Percentiles rank a stretch among this genome's conserved stretches.
Evolutionary conservation across 1,284 basidiomycete species (phyloP).

Genomic region (Chiua sp.): DNA sequence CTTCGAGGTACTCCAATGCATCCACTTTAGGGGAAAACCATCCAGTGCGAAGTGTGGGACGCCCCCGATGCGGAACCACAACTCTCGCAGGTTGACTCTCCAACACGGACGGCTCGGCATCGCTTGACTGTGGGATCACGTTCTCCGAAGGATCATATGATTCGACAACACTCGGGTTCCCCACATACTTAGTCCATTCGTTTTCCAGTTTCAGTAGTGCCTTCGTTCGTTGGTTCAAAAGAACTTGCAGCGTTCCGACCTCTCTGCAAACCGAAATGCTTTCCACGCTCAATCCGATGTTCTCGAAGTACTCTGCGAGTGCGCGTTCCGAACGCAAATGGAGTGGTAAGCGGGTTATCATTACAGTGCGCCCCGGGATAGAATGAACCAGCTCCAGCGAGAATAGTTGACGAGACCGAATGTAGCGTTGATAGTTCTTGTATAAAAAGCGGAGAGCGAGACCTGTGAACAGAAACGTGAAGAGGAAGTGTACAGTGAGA

Average conservation of each 20-base stretch:
- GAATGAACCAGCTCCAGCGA: constrained; percentile 94
- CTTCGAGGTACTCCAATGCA: constrained; percentile 84
- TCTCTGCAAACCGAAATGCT: constrained; percentile 91
- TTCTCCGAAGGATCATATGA: constrained; percentile 72
- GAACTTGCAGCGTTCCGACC: constrained; percentile 71
- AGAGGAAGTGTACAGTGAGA: constrained; percentile 86
- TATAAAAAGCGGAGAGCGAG: constrained; percentile 88
- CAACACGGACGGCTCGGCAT: constrained; percentile 55
- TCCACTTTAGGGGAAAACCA: constrained; percentile 81
- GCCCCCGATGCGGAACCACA: constrained; percentile 73
- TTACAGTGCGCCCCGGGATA: constrained; percentile 91
- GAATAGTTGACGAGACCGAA: constrained; percentile 92
- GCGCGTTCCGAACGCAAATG: constrained; percentile 86
- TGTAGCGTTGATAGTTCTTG: constrained; percentile 89
- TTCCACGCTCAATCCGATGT: constrained; percentile 81
- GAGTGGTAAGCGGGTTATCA: constrained; percentile 83
- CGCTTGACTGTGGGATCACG: constrained; percentile 43
- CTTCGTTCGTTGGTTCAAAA: constrained; percentile 80
- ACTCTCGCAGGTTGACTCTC: constrained; percentile 57
- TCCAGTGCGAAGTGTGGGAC: constrained; percentile 71
- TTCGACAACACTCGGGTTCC: constrained; percentile 86
- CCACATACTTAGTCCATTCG: constrained; percentile 91
- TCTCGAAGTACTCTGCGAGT: constrained; percentile 94
- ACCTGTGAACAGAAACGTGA: constrained; percentile 92
- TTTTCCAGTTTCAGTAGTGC: constrained; percentile 81